phyloP scores from a whole-genome alignment of 2,329 filamentous ascomycete genomes.

The Colletotrichum lupini region DNA sequence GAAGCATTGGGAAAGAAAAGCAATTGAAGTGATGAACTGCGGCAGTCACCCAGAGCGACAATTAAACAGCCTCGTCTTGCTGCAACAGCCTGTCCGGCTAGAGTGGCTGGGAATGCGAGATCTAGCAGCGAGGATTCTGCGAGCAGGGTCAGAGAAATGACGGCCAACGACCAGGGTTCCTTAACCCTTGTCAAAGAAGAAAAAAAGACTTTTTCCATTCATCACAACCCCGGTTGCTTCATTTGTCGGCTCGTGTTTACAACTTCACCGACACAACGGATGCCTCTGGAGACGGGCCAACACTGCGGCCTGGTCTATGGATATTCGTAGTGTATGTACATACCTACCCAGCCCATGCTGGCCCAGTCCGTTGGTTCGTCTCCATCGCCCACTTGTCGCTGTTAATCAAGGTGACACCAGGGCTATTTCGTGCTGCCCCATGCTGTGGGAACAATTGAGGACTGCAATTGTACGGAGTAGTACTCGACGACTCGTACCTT shows the following conservation, averaged over 20 bases:
- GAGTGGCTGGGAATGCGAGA: not conserved
- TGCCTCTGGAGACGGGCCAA: constrained; percentile 28
- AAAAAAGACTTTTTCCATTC: constrained; percentile 21
- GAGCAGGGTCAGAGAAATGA: constrained; percentile 4
- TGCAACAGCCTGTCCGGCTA: not conserved
- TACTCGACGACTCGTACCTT: too few relatives aligned
- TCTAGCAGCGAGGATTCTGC: constrained; percentile 1
- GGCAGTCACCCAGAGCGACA: constrained; percentile 1
- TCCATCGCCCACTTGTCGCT: constrained; percentile 25
- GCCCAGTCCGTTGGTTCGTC: constrained; percentile 33
- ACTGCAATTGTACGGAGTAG: not conserved
- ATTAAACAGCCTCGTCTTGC: not conserved
- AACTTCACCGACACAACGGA: constrained; percentile 30
- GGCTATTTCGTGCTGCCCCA: constrained; percentile 29
- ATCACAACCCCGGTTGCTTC: constrained; percentile 24
- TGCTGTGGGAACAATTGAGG: constrained; percentile 22
- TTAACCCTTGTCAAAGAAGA: not conserved
- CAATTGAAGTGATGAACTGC: not conserved
- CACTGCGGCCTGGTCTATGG: constrained; percentile 5
- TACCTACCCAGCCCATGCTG: constrained; percentile 11
- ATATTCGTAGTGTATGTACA: not conserved
- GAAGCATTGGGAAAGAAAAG: not conserved
- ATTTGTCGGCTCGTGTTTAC: constrained; percentile 34
- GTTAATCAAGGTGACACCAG: constrained; percentile 34
- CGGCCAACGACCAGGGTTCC: constrained; percentile 10